These are phyloP conservation scores for Acidiella bohemica DNA, from an alignment of 495 filamentous ascomycete species.

Conservation along the genomic window DNA sequence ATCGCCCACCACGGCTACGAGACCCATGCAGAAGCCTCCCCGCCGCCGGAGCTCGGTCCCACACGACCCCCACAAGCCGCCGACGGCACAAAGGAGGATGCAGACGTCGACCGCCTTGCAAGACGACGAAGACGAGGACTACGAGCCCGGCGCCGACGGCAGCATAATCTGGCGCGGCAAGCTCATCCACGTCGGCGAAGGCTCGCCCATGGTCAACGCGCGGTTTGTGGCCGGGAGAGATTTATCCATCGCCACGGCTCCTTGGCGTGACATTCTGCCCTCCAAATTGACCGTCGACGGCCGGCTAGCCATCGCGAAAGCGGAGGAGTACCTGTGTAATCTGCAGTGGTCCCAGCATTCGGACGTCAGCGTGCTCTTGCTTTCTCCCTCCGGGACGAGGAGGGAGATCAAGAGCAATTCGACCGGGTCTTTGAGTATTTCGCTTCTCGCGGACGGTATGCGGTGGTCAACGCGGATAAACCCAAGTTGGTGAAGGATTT, in stretches of 20 bases:
- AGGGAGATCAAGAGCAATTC: conserved; percentile 41
- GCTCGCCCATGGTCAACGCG: conserved; percentile 60
- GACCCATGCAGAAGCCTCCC: conserved; percentile 26
- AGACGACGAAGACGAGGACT: conserved; percentile 71
- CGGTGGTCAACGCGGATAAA: conserved; percentile 60
- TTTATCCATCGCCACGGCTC: conserved; percentile 42
- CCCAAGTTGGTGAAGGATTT: conserved; percentile 26
- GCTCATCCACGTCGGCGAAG: conserved; percentile 33
- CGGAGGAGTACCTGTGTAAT: conserved; percentile 77
- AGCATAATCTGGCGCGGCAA: conserved; percentile 64
- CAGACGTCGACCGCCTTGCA: conserved; percentile 86
- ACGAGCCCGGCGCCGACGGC: conserved; percentile 64
- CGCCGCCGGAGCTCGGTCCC: conserved; percentile 37
- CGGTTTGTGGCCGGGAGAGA: conserved; percentile 67
- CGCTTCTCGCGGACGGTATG: conserved; percentile 58
- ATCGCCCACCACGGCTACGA: conserved; percentile 32
- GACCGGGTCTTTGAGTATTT: conserved; percentile 69
- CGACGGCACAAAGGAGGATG: conserved; percentile 48
- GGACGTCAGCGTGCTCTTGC: conserved; percentile 52
- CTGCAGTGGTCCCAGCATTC: conserved; percentile 57
- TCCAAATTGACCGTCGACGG: conserved; percentile 60
- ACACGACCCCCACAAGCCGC: conserved; percentile 29
- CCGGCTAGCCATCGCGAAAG: conserved; percentile 64
- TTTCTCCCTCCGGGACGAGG: conserved; percentile 36
- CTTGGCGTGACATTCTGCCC: conserved; percentile 60